phyloP scores from a whole-genome alignment of 2,329 filamentous ascomycete genomes.

The Phyllosticta citribraziliensis region DNA sequence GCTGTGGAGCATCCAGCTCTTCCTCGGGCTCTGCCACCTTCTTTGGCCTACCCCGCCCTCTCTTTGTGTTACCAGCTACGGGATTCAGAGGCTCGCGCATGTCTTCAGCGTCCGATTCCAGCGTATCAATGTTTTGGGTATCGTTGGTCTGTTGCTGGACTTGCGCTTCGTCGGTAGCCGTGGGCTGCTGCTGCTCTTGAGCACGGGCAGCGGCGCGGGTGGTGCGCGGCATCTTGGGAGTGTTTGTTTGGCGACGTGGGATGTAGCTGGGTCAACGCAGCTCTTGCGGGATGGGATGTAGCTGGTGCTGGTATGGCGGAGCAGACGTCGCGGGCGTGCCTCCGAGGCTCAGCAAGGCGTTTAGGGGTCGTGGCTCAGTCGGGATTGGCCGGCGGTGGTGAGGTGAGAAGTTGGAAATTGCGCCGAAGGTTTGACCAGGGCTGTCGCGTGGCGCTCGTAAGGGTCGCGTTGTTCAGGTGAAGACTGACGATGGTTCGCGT shows the following conservation, averaged over 20 bases:
- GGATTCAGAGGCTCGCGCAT: conserved; percentile 4
- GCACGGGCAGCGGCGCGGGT: conserved; percentile 10
- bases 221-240: conserved; percentile 6
- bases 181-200: not conserved
- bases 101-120: not conserved
- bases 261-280: not conserved
- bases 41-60: conserved; percentile 1
- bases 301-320: not conserved
- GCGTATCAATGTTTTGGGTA: not conserved
- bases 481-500: not conserved
- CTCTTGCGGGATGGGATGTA: not conserved
- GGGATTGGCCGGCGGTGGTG: not conserved
- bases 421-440: not conserved
- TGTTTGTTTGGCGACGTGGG: conserved; percentile 1
- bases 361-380: not conserved
- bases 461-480: not conserved
- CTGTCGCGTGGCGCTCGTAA: not conserved
- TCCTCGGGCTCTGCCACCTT: conserved; percentile 3
- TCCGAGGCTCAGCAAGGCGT: not conserved
- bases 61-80: not conserved
- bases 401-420: not conserved
- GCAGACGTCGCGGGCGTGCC: not conserved
- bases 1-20: not conserved
- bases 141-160: not conserved
- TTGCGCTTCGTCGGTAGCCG: conserved; percentile 1